Evolutionary conservation across 192 early-diverging fungal species (phyloP).

Genomic region (Spinellus fusiger): DNA sequence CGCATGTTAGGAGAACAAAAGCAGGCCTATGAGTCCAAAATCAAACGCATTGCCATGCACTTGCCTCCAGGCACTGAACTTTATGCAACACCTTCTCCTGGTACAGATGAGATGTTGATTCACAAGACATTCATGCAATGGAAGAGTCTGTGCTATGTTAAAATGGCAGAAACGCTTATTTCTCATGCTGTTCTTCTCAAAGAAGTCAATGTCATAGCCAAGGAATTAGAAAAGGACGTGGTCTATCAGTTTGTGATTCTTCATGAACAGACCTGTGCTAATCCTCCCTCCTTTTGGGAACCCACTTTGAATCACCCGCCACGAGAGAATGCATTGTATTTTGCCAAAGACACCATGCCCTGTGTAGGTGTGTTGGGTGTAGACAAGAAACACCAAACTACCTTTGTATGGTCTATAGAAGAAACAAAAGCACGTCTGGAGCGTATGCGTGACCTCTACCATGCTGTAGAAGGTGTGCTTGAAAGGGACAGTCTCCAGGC

Average conservation of each 20-base stretch:
- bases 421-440: slow-evolving; percentile 51
- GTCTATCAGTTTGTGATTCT: slow-evolving; percentile 78
- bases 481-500: slow-evolving; percentile 45
- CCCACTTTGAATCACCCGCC: slow-evolving; percentile 26
- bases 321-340: background rate
- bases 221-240: slow-evolving; percentile 73
- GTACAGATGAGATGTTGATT: slow-evolving; percentile 38
- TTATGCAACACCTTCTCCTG: slow-evolving; percentile 8
- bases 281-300: slow-evolving; percentile 46
- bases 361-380: slow-evolving; percentile 51
- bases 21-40: slow-evolving; percentile 45
- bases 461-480: slow-evolving; percentile 44
- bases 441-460: slow-evolving; percentile 65
- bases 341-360: slow-evolving; percentile 27
- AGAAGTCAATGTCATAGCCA: slow-evolving; percentile 84
- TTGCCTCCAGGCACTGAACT: slow-evolving; percentile 13
- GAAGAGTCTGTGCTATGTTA: slow-evolving; percentile 46
- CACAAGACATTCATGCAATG: slow-evolving; percentile 38
- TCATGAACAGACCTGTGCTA: slow-evolving; percentile 42
- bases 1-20: slow-evolving; percentile 45
- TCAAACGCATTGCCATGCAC: slow-evolving; percentile 37
- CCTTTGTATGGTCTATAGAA: slow-evolving; percentile 60
- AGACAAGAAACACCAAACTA: slow-evolving; percentile 41
- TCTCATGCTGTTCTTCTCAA: slow-evolving; percentile 68
- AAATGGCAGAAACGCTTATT: slow-evolving; percentile 56